Evolutionary conservation across 805 yeast genomes (phyloP).

Genomic region (Lachancea quebecensis): DNA sequence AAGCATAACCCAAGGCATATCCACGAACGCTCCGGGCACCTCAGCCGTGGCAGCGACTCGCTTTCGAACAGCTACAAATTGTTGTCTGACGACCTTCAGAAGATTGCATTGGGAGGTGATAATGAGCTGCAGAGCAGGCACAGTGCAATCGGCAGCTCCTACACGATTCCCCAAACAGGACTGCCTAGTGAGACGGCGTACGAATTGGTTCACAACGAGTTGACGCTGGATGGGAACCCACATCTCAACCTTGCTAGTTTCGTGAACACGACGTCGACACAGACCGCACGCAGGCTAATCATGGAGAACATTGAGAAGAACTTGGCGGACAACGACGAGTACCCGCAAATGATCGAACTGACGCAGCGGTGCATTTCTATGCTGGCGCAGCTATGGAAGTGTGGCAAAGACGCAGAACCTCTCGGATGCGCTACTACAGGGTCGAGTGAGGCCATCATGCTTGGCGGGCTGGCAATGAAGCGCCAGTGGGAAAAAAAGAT

Average conservation of each 20-base stretch:
- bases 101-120: slow-evolving; percentile 5
- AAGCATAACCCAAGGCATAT: neutral
- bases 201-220: slow-evolving; percentile 60
- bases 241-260: slow-evolving; percentile 81
- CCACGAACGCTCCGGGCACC: neutral
- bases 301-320: slow-evolving; percentile 74
- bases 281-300: slow-evolving; percentile 47
- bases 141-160: slow-evolving; percentile 36
- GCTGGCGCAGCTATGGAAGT: slow-evolving; percentile 75
- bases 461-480: slow-evolving; percentile 90
- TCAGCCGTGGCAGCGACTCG: neutral
- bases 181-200: slow-evolving; percentile 47
- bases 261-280: slow-evolving; percentile 67
- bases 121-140: neutral
- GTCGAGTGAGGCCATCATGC: slow-evolving; percentile 87
- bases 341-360: slow-evolving; percentile 74
- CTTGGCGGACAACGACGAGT: slow-evolving; percentile 89
- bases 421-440: slow-evolving; percentile 92
- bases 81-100: slow-evolving; percentile 5
- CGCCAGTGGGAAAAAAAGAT: slow-evolving; percentile 75
- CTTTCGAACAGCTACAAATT: slow-evolving; percentile 6
- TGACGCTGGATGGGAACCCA: slow-evolving; percentile 79
- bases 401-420: slow-evolving; percentile 42
- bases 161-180: slow-evolving; percentile 53
- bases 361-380: slow-evolving; percentile 81